Evolutionary conservation across 148 eudicot species (phyloP), one percentile per base, ranked within the genome.

Genomic region (Agrostemma githago): DNA sequence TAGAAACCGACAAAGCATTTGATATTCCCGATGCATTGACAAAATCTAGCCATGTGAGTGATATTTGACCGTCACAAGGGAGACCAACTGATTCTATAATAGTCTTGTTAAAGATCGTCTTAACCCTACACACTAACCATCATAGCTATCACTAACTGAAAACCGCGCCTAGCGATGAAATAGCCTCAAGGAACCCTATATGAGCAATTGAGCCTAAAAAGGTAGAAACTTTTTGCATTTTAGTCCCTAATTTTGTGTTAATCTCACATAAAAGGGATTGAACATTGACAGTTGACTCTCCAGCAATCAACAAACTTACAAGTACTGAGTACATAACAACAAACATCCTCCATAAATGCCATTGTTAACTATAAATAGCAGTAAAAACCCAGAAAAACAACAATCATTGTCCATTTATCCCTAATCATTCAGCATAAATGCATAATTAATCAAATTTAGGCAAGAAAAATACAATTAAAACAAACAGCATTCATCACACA

Each of bases 251-350:
- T 62, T 19, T 6, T 51, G 56, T 51, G 15, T 10, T 51, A 51
- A 51, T 8, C 56, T 5, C 37, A 62, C 26, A 8, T 2, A 62
- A 5, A 62, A 62, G 7, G 12, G 9, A 7, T 62, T 26, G 3
- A 62, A 62, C 34, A 17, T 26, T 62, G 66, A 37, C 14, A 41
- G 70, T 66, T 66, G 70, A 66, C 70, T 66, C 10, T 66, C 7
- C 10, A 66, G 20, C 70, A 66, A 66, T 66, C 70, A 66, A 66
- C 21, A 66, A 64, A 66, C 70, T 15, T 42, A 0, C 8, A 64
- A 66, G 51, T 15, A n/a, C 0, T 3, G 40, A 42, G 2, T 37
- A 37, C 41, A 37, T 63, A 38, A 63, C 43, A 63, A 9, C 44
- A 1, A 38, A 63, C 43, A 63, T 1, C 44, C 1, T 39, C n/a